phyloP scores from a whole-genome alignment of 2,329 filamentous ascomycete species.

The Hypoxylon sp. region DNA sequence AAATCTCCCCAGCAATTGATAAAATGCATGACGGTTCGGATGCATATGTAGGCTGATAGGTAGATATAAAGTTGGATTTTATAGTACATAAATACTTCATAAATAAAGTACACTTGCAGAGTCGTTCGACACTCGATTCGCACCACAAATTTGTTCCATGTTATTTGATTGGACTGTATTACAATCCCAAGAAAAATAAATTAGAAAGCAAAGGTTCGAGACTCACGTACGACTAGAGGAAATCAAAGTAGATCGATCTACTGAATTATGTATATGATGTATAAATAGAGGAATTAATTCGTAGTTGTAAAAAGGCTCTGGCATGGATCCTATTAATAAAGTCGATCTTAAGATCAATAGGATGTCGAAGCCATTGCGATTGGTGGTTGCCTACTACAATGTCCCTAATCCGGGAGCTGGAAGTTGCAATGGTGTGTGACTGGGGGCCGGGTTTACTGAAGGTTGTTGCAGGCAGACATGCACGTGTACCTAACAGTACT shows the following conservation, averaged over 20 bases:
- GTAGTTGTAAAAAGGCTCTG: conserved; percentile 4
- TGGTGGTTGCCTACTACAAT: conserved; percentile 9
- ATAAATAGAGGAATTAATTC: conserved; percentile 16
- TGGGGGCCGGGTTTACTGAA: conserved; percentile 13
- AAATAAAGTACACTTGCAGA: no score
- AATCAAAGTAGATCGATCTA: no score
- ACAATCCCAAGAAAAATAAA: no score
- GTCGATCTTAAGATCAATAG: conserved; percentile 28
- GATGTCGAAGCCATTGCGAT: conserved; percentile 21
- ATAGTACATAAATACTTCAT: no score
- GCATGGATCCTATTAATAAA: conserved; percentile 25
- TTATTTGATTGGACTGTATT: conserved; percentile 3
- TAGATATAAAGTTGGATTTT: no score
- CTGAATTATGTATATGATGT: conserved; percentile 11
- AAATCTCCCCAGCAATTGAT: conserved; percentile 15
- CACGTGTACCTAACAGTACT: conserved; percentile 30
- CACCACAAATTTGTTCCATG: no score
- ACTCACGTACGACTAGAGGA: no score
- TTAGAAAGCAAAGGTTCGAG: no score
- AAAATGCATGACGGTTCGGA: no score
- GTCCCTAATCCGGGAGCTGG: conserved; percentile 30
- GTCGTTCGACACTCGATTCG: no score
- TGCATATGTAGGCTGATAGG: no score
- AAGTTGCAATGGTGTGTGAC: conserved; percentile 28
- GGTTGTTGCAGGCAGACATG: conserved; percentile 14